phyloP scores from a whole-genome alignment of 306 rosid species.

The Quercus glauca region DNA sequence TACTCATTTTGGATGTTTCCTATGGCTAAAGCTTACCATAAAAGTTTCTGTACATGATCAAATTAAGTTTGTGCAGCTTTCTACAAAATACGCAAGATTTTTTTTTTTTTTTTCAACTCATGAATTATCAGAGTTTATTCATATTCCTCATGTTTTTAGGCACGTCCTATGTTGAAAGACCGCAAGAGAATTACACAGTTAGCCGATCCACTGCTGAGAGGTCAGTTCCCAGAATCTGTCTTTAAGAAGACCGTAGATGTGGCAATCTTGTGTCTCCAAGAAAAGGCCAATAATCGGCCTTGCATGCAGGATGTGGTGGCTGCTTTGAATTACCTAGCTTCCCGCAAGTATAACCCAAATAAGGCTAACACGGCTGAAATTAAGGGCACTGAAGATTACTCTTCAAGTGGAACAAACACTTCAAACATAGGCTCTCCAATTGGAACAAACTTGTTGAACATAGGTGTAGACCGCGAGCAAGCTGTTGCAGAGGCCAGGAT shows the following conservation, averaged over 20 bases:
- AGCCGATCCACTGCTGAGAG: constrained; percentile 36
- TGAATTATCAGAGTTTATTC: constrained; percentile 1
- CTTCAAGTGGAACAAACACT: neutral
- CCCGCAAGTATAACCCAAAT: constrained; percentile 24
- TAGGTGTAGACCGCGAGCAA: constrained; percentile 25
- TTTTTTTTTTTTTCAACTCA: neutral
- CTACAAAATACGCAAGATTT: neutral
- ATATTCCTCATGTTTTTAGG: constrained; percentile 24
- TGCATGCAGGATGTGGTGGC: constrained; percentile 25
- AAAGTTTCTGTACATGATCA: no score
- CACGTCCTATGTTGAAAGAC: constrained; percentile 38
- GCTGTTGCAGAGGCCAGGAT: constrained; percentile 50
- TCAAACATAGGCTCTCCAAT: constrained; percentile 8
- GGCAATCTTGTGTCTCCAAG: constrained; percentile 46
- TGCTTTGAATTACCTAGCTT: constrained; percentile 34
- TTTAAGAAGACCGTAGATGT: constrained; percentile 33
- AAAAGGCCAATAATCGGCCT: constrained; percentile 40
- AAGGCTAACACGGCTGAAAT: neutral
- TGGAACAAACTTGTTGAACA: constrained; percentile 4
- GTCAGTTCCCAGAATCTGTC: constrained; percentile 13
- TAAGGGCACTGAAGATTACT: neutral
- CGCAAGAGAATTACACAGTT: constrained; percentile 9
- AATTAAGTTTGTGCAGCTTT: neutral
- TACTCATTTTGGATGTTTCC: no score
- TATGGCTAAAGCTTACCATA: no score